Conservation (phyloP, 352 stramenopile genomes). For the Pythium volutum region DNA sequence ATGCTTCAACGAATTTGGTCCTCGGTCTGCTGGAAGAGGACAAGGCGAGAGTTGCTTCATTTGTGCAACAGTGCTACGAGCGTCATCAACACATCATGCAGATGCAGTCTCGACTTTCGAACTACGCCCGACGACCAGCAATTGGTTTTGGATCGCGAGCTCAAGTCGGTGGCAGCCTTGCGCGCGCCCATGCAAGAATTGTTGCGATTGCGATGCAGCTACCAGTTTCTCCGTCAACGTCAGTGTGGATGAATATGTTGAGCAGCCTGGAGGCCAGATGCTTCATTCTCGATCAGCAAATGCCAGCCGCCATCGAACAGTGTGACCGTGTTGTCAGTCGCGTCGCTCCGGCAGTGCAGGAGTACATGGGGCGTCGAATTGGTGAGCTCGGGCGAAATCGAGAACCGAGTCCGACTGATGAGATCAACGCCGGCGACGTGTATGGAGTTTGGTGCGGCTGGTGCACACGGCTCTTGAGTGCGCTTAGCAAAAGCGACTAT, state of each 20-base stretch:
- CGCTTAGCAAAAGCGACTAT: background rate
- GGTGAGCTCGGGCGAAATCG: background rate
- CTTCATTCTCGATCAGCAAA: conserved; percentile 12
- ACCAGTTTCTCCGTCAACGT: conserved; percentile 9
- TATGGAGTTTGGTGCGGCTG: conserved; percentile 11
- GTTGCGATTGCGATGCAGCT: conserved; percentile 8
- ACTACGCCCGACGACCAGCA: background rate
- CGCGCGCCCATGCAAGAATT: conserved; percentile 8
- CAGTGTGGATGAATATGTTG: conserved; percentile 23
- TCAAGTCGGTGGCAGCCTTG: background rate
- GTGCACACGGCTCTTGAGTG: background rate
- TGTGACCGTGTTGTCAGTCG: background rate
- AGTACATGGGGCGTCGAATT: conserved; percentile 1
- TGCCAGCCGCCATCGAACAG: conserved; percentile 2
- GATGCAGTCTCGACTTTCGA: conserved; percentile 31
- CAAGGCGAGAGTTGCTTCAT: conserved; percentile 28
- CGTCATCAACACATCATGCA: conserved; percentile 49
- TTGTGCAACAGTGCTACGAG: conserved; percentile 45
- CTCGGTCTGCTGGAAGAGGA: conserved; percentile 3
- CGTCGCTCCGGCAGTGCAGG: conserved; percentile 1
- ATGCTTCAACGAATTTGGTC: background rate
- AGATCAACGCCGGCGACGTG: conserved; percentile 2
- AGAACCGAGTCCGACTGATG: background rate
- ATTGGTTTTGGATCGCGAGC: background rate
- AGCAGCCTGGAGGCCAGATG: conserved; percentile 13